Conservation (phyloP, 2,329 filamentous ascomycete species). For the Lojkania enalia region DNA sequence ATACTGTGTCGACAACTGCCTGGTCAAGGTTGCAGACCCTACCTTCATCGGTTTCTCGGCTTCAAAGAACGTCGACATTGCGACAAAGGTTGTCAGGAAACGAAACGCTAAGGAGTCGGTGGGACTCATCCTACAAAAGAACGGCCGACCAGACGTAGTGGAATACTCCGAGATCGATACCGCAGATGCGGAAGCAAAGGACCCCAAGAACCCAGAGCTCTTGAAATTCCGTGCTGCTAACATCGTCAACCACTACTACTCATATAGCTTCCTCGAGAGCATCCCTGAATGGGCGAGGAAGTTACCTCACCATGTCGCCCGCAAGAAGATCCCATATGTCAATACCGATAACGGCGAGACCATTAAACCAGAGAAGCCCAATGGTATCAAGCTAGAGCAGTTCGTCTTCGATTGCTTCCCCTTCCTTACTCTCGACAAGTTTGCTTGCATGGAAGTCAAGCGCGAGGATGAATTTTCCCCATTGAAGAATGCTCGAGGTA, state of each 20-base stretch:
- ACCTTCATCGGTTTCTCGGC: slow-evolving; percentile 94
- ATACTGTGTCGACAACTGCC: slow-evolving; percentile 98
- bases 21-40: slow-evolving; percentile 98
- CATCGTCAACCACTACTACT: slow-evolving; percentile 99
- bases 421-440: slow-evolving; percentile 80
- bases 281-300: slow-evolving; percentile 85
- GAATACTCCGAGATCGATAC: slow-evolving; percentile 97
- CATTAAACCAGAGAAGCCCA: slow-evolving; percentile 90
- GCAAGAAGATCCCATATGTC: slow-evolving; percentile 95
- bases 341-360: slow-evolving; percentile 76
- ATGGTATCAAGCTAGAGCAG: slow-evolving; percentile 98
- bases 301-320: slow-evolving; percentile 91
- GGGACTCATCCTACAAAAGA: slow-evolving; percentile 90
- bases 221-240: slow-evolving; percentile 97
- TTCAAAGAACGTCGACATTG: slow-evolving; percentile 86
- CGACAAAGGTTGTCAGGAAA: slow-evolving; percentile 99
- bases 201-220: slow-evolving; percentile 75
- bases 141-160: slow-evolving; percentile 94
- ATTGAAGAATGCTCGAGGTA: slow-evolving; percentile 83
- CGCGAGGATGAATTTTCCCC: slow-evolving; percentile 98
- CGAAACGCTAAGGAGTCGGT: slow-evolving; percentile 95
- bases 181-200: slow-evolving; percentile 84
- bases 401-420: slow-evolving; percentile 99
- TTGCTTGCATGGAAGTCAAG: slow-evolving; percentile 93
- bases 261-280: slow-evolving; percentile 85